Evolutionary conservation across 768 basidiomycete species (phyloP).

Genomic region (Dioszegia crocea): DNA sequence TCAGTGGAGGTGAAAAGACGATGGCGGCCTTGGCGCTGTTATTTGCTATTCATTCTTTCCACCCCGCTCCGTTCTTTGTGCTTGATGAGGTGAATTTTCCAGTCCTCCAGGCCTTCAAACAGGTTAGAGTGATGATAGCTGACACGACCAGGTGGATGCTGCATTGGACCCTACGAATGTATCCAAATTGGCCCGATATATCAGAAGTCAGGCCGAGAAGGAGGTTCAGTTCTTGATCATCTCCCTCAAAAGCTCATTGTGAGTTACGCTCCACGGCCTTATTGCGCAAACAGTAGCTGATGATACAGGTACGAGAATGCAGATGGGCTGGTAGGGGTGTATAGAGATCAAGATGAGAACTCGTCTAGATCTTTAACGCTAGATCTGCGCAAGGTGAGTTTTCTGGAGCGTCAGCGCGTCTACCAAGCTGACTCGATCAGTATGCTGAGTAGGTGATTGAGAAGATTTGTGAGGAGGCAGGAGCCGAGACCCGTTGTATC

Average conservation of each 20-base stretch:
- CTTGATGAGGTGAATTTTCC: slow-evolving; percentile 20
- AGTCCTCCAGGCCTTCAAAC: too few relatives aligned
- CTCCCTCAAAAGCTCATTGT: slow-evolving; percentile 83
- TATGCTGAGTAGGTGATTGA: slow-evolving; percentile 4
- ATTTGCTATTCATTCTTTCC: slow-evolving; percentile 78
- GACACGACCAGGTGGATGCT: slow-evolving; percentile 53
- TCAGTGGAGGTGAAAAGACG: slow-evolving; percentile 97
- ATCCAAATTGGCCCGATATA: slow-evolving; percentile 89
- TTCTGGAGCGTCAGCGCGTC: neutral
- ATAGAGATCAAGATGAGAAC: slow-evolving; percentile 88
- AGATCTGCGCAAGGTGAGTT: slow-evolving; percentile 58
- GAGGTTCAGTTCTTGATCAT: slow-evolving; percentile 95
- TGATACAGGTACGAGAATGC: slow-evolving; percentile 67
- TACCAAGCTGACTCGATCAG: neutral
- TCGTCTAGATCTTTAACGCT: slow-evolving; percentile 87
- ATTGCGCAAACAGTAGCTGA: slow-evolving; percentile 1
- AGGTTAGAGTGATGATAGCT: neutral
- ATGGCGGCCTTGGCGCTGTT: slow-evolving; percentile 94
- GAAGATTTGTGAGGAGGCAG: neutral
- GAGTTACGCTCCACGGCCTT: slow-evolving; percentile 3
- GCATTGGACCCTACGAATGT: slow-evolving; percentile 99
- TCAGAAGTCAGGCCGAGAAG: slow-evolving; percentile 74
- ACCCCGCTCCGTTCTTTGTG: slow-evolving; percentile 19
- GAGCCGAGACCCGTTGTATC: neutral
- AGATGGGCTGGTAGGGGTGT: slow-evolving; percentile 85